Percentiles rank a stretch among this genome's conserved stretches.
phyloP scores from a whole-genome alignment of 176 grass and related monocot genomes.

The Echinochloa phyllopogon region DNA sequence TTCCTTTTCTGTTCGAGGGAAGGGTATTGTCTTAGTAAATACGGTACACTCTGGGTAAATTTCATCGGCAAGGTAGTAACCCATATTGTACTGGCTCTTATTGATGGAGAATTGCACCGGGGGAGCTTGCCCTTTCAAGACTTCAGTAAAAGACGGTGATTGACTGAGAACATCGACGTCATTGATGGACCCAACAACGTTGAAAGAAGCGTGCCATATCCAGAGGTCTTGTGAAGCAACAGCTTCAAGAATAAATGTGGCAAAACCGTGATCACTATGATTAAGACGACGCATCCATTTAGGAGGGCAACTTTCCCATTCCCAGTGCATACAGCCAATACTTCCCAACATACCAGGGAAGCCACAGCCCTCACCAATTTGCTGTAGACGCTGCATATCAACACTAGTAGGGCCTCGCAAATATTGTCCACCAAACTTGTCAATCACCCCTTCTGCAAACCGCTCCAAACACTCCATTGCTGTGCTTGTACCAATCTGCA shows the following conservation, averaged over 20 bases:
- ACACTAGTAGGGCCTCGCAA: slow-evolving; percentile 26
- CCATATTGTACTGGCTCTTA: slow-evolving; percentile 25
- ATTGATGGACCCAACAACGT: slow-evolving; percentile 34
- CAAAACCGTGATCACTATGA: slow-evolving; percentile 15
- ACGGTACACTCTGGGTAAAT: slow-evolving; percentile 28
- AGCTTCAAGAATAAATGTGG: slow-evolving; percentile 38
- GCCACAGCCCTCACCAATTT: slow-evolving; percentile 20
- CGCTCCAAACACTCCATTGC: slow-evolving; percentile 43
- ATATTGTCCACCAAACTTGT: slow-evolving; percentile 43
- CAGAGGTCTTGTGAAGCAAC: slow-evolving; percentile 42
- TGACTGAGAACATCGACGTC: slow-evolving; percentile 28
- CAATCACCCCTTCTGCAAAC: slow-evolving; percentile 46
- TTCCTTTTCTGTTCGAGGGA: slow-evolving; percentile 45
- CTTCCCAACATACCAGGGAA: slow-evolving; percentile 54
- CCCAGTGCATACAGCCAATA: slow-evolving; percentile 39
- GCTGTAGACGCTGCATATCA: slow-evolving; percentile 29
- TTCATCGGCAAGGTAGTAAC: slow-evolving; percentile 35
- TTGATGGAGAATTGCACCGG: slow-evolving; percentile 33
- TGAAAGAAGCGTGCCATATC: slow-evolving; percentile 43
- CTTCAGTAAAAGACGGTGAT: background rate
- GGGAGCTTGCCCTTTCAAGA: slow-evolving; percentile 36
- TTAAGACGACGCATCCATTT: slow-evolving; percentile 44
- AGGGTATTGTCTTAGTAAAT: slow-evolving; percentile 29
- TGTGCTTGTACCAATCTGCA: slow-evolving; percentile 43
- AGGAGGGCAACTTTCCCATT: slow-evolving; percentile 39